phyloP scores from a whole-genome alignment of 2,329 filamentous ascomycete species.

The Penicillium sp. region DNA sequence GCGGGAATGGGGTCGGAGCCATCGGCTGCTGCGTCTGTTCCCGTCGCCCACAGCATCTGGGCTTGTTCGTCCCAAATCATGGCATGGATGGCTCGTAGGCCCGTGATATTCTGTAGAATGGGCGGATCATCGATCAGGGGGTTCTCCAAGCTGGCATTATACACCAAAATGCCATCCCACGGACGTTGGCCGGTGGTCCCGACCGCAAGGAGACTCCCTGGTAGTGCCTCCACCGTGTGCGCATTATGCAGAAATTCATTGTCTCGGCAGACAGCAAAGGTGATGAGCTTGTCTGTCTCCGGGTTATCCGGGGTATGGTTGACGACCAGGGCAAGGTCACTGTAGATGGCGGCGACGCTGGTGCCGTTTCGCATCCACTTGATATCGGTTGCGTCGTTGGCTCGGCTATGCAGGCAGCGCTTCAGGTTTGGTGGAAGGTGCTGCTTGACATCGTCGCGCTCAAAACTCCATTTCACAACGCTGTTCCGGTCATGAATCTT shows the following conservation, averaged over 20 bases:
- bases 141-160: constrained; percentile 18
- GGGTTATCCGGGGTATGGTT: constrained; percentile 25
- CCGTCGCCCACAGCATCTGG: constrained; percentile 25
- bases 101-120: constrained; percentile 24
- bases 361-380: constrained; percentile 25
- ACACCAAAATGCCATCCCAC: constrained; percentile 27
- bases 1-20: constrained; percentile 23
- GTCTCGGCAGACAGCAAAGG: constrained; percentile 23
- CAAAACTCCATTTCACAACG: constrained; percentile 19
- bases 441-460: constrained; percentile 22
- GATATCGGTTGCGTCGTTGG: constrained; percentile 27
- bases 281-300: constrained; percentile 24
- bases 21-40: constrained; percentile 25
- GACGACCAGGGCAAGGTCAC: constrained; percentile 21
- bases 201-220: constrained; percentile 21
- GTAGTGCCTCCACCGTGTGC: constrained; percentile 22
- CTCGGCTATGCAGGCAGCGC: constrained; percentile 18
- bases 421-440: constrained; percentile 14
- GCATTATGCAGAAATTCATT: constrained; percentile 23
- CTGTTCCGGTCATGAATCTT: constrained; percentile 24
- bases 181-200: constrained; percentile 24
- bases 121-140: constrained; percentile 22
- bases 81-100: constrained; percentile 23
- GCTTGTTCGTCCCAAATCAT: constrained; percentile 28
- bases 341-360: constrained; percentile 24